A percentile compares a stretch with the other conserved stretches of the same genome.
phyloP scores from a whole-genome alignment of 371 early-diverging fungal species.

The Phascolomyces articulosus region DNA sequence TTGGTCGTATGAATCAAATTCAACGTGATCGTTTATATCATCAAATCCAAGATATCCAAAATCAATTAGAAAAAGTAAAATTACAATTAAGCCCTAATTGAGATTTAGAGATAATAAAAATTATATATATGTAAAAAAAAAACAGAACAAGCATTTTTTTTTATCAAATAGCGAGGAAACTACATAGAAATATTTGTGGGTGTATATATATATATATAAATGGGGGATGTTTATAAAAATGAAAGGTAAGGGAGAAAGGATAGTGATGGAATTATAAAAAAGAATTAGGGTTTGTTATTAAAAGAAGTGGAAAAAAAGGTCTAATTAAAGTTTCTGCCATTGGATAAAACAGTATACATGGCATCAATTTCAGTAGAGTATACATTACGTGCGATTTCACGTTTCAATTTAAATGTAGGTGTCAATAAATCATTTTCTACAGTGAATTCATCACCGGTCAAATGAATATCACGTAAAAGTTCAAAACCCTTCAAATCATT shows the following conservation, averaged over 20 bases:
- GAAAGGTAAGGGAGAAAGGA: too few species aligned
- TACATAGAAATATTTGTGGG: too few species aligned
- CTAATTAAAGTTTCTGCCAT: constrained; percentile 48
- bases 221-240: too few species aligned
- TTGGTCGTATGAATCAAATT: constrained; percentile 14
- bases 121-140: background rate
- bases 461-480: constrained; percentile 70
- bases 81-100: background rate
- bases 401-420: constrained; percentile 87
- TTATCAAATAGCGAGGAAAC: too few species aligned
- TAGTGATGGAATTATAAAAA: too few species aligned
- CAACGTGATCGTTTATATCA: constrained; percentile 18
- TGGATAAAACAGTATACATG: constrained; percentile 61
- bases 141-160: background rate
- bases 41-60: constrained; percentile 29
- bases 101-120: too few species aligned
- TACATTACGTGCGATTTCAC: constrained; percentile 70
- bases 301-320: background rate
- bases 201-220: too few species aligned
- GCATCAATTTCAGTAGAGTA: constrained; percentile 64
- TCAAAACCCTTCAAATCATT: constrained; percentile 90
- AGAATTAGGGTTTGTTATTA: too few species aligned
- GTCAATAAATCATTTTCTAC: constrained; percentile 85
- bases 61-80: constrained; percentile 19
- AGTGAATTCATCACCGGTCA: constrained; percentile 78